Conservation (phyloP, 495 filamentous ascomycete species). For the Aspergillus ellipticus region DNA sequence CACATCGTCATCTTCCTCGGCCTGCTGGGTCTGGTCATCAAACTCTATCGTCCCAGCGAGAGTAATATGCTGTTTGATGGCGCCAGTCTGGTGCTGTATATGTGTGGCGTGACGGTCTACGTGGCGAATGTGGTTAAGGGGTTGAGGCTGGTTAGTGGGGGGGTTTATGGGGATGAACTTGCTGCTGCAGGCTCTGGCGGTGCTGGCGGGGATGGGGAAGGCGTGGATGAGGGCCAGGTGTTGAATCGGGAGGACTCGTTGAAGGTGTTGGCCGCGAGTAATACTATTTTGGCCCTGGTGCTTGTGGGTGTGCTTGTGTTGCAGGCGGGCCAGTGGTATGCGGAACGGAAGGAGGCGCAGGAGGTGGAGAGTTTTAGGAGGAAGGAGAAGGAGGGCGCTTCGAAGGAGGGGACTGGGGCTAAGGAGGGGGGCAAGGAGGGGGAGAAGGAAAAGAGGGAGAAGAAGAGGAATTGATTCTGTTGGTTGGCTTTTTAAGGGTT, state of each 20-base stretch:
- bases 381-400: slow-evolving; percentile 44
- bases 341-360: slow-evolving; percentile 84
- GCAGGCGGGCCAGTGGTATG: slow-evolving; percentile 99
- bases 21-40: slow-evolving; percentile 83
- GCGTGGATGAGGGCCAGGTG: slow-evolving; percentile 23
- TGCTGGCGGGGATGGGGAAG: slow-evolving; percentile 1
- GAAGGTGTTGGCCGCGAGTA: slow-evolving; percentile 88
- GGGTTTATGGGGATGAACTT: slow-evolving; percentile 48
- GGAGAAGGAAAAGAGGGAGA: slow-evolving; percentile 4
- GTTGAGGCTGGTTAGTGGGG: slow-evolving; percentile 66
- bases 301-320: slow-evolving; percentile 85
- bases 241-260: slow-evolving; percentile 79
- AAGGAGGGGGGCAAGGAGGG: background rate
- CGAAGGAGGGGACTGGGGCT: too few species aligned
- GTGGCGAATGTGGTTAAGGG: slow-evolving; percentile 94
- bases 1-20: slow-evolving; percentile 89
- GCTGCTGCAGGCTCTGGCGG: slow-evolving; percentile 11
- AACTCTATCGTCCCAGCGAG: slow-evolving; percentile 88
- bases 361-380: slow-evolving; percentile 61
- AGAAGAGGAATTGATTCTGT: background rate
- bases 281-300: slow-evolving; percentile 90
- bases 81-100: slow-evolving; percentile 83
- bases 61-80: slow-evolving; percentile 97
- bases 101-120: slow-evolving; percentile 88
- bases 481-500: background rate